Percentiles rank a stretch among this genome's conserved stretches.
phyloP scores from a whole-genome alignment of 805 yeast genomes.

The Ogataea ramenticola region DNA sequence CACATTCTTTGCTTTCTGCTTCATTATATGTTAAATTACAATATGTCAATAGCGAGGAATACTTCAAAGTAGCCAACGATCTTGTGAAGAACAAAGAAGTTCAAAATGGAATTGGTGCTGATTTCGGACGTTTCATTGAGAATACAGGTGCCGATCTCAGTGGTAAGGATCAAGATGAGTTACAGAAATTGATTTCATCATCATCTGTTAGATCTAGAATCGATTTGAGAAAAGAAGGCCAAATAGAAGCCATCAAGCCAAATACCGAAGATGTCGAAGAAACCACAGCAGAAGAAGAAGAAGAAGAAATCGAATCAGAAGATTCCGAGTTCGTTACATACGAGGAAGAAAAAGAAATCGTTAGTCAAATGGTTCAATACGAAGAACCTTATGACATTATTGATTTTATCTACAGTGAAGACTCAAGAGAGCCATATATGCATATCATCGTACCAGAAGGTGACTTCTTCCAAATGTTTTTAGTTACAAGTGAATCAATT shows the following conservation, averaged over 20 bases:
- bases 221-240: no score
- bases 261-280: no score
- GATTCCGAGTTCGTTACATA: background rate
- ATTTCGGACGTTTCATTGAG: background rate
- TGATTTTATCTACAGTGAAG: conserved; percentile 11
- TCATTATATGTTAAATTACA: background rate
- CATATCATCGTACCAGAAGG: conserved; percentile 15
- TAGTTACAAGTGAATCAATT: conserved; percentile 3
- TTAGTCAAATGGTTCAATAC: conserved; percentile 8
- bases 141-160: background rate
- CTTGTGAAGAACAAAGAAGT: no score
- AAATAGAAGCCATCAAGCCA: no score
- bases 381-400: conserved; percentile 16
- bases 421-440: conserved; percentile 11
- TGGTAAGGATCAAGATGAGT: background rate
- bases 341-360: background rate
- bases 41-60: background rate
- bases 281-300: background rate
- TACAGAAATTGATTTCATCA: background rate
- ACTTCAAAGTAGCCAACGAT: conserved; percentile 6
- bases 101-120: background rate
- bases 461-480: conserved; percentile 11
- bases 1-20: background rate
- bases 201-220: background rate
- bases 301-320: background rate